Conservation (phyloP, 331 rosid species). For the Quercus tomentella region DNA sequence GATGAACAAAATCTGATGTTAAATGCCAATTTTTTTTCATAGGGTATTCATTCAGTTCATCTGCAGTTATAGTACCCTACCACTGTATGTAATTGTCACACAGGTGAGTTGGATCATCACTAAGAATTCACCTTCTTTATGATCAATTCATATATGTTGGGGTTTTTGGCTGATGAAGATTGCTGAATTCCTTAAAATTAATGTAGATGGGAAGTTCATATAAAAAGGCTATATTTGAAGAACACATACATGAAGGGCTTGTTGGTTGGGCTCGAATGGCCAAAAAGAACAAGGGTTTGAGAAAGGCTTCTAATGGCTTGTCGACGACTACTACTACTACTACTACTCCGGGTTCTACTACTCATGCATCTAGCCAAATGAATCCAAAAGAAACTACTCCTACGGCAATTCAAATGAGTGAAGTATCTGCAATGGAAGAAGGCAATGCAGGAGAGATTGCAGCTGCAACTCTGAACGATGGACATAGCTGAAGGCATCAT, state of each 20-base stretch:
- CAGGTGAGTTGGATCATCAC: too few species aligned
- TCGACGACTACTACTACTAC: background rate
- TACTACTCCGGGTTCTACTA: background rate
- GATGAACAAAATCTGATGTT: background rate
- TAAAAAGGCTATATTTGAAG: conserved; percentile 25
- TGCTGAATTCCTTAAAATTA: background rate
- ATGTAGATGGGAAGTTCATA: conserved; percentile 48
- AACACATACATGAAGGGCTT: too few species aligned
- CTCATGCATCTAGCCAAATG: too few species aligned
- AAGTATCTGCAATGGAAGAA: too few species aligned
- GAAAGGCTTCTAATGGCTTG: background rate
- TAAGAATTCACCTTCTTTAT: too few species aligned
- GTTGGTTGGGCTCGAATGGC: background rate
- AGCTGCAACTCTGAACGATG: background rate
- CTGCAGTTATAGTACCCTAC: too few species aligned
- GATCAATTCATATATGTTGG: background rate
- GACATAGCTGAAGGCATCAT: background rate
- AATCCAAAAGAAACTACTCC: too few species aligned
- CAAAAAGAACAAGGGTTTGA: conserved; percentile 23
- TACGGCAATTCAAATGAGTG: too few species aligned
- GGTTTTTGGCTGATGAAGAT: background rate
- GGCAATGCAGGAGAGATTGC: background rate
- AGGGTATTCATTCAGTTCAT: conserved; percentile 23
- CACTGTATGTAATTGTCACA: too few species aligned
- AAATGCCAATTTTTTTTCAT: background rate